phyloP scores from a whole-genome alignment of 306 rosid species.

The Benincasa hispida region DNA sequence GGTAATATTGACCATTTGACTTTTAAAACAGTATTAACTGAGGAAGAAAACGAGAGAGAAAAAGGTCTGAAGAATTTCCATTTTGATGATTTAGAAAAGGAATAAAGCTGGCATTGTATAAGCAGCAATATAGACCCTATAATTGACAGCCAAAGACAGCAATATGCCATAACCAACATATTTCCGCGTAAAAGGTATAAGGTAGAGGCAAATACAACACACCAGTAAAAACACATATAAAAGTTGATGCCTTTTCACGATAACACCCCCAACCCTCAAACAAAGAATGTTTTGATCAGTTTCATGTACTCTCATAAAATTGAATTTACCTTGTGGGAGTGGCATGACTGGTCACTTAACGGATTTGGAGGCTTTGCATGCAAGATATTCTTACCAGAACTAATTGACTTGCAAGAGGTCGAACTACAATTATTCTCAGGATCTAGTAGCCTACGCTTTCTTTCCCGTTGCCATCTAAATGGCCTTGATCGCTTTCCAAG shows the following conservation, averaged over 20 bases:
- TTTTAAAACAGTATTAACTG: neutral
- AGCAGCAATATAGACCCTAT: neutral
- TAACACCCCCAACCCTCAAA: neutral
- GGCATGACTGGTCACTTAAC: constrained; percentile 4
- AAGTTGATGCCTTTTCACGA: neutral
- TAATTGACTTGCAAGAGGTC: neutral
- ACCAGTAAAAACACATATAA: neutral
- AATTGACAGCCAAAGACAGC: neutral
- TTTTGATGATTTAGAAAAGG: neutral
- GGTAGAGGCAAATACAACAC: neutral
- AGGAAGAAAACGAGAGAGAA: neutral
- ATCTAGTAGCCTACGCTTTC: constrained; percentile 29
- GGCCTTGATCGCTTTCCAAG: constrained; percentile 54
- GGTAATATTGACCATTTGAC: neutral
- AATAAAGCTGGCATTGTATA: neutral
- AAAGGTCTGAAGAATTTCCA: neutral
- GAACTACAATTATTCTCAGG: constrained; percentile 15
- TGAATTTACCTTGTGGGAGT: constrained; percentile 3
- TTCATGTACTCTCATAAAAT: neutral
- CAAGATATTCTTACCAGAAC: constrained; percentile 10
- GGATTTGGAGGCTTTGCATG: constrained; percentile 17
- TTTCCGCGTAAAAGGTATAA: neutral
- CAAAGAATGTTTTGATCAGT: neutral
- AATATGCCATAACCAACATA: neutral
- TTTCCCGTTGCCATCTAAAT: constrained; percentile 54